phyloP scores from a whole-genome alignment of 2,329 filamentous ascomycete genomes.

The Paraconiothyrium brasiliense region DNA sequence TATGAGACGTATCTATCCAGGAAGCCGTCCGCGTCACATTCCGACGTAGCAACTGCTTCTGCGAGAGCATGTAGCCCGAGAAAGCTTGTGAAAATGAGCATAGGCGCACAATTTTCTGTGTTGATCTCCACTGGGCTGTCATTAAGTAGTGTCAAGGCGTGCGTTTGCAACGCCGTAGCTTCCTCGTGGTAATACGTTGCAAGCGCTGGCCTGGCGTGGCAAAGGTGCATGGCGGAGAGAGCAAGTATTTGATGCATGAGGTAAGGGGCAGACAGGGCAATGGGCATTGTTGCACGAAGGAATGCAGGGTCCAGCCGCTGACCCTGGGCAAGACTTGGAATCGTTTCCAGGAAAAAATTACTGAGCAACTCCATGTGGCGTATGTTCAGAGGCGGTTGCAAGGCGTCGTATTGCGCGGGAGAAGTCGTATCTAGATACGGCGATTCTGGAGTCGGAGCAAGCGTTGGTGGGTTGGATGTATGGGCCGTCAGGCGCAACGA shows the following conservation, averaged over 20 bases:
- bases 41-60: conserved; percentile 23
- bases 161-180: conserved; percentile 26
- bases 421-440: not conserved
- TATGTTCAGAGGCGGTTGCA: conserved; percentile 22
- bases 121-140: conserved; percentile 19
- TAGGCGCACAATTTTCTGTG: conserved; percentile 24
- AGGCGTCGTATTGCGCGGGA: conserved; percentile 12
- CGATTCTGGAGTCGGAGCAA: not conserved
- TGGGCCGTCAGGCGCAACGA: no score
- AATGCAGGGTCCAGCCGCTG: conserved; percentile 12
- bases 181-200: conserved; percentile 25
- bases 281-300: conserved; percentile 21
- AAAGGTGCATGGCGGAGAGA: conserved; percentile 32
- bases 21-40: conserved; percentile 21
- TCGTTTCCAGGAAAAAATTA: conserved; percentile 29
- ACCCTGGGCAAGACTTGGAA: conserved; percentile 16
- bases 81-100: conserved; percentile 27
- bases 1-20: conserved; percentile 29
- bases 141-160: conserved; percentile 26
- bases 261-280: conserved; percentile 26
- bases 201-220: conserved; percentile 17
- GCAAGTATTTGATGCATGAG: conserved; percentile 27
- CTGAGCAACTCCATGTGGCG: conserved; percentile 33
- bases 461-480: no score
- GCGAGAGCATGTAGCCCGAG: conserved; percentile 28